These are phyloP conservation scores for Rhynchospora tenuis DNA, from an alignment of 176 grass and related monocot genomes.

Conservation along the genomic window DNA sequence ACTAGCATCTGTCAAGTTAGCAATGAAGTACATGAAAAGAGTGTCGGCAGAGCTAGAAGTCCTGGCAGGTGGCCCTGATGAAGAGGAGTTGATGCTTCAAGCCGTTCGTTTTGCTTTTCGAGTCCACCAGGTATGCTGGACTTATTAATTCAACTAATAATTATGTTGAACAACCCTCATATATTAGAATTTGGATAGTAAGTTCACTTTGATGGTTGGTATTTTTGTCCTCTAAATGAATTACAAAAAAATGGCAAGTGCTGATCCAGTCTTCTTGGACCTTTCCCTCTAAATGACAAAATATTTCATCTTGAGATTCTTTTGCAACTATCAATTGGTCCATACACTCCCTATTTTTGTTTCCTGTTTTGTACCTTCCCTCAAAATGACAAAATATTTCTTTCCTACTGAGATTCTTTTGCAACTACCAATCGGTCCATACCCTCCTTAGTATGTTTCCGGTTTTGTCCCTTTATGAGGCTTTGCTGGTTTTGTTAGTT, in stretches of 20 bases:
- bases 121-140: constrained; percentile 75
- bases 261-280: constrained; percentile 4
- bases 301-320: not conserved
- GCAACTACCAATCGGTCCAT: not conserved
- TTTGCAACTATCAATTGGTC: not conserved
- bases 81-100: constrained; percentile 95
- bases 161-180: not conserved
- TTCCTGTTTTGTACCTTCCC: not conserved
- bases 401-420: not conserved
- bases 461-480: not conserved
- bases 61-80: constrained; percentile 53
- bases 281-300: not conserved
- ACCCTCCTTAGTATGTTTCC: not conserved
- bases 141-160: not conserved
- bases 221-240: not conserved
- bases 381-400: not conserved
- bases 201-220: not conserved
- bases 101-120: constrained; percentile 93
- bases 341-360: not conserved
- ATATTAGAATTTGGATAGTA: not conserved
- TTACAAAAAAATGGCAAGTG: not conserved
- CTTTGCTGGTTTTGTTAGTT: not conserved
- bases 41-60: constrained; percentile 77
- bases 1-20: constrained; percentile 75
- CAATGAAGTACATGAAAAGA: constrained; percentile 81